These are phyloP conservation scores for Ogataea nonfermentans DNA, from an alignment of 805 yeast genomes.

Conservation along the genomic window DNA sequence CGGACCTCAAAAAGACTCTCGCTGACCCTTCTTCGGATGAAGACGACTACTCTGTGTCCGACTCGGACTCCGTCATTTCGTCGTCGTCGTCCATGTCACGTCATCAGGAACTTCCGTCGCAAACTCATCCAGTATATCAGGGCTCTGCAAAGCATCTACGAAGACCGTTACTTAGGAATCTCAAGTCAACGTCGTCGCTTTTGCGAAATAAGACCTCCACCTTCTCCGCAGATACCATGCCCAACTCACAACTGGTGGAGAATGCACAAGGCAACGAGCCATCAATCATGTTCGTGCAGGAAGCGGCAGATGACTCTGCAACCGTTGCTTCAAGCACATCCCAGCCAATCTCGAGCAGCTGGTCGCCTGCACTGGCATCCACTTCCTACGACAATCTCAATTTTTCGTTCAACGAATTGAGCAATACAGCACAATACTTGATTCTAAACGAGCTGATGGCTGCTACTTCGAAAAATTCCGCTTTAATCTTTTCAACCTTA, in stretches of 20 bases:
- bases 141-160: conserved; percentile 20
- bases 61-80: conserved; percentile 26
- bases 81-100: conserved; percentile 19
- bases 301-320: conserved; percentile 26
- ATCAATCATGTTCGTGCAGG: conserved; percentile 58
- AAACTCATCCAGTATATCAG: conserved; percentile 7
- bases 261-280: conserved; percentile 70
- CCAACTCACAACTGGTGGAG: conserved; percentile 63
- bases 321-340: neutral
- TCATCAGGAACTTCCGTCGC: neutral
- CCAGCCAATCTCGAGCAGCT: neutral
- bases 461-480: conserved; percentile 56
- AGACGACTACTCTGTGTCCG: conserved; percentile 24
- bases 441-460: conserved; percentile 85
- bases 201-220: conserved; percentile 18
- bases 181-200: conserved; percentile 23
- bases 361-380: conserved; percentile 7
- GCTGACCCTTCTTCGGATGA: conserved; percentile 28
- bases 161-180: conserved; percentile 22
- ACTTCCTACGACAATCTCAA: conserved; percentile 23
- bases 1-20: conserved; percentile 29
- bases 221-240: conserved; percentile 67
- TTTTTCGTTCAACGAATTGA: conserved; percentile 75
- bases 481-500: conserved; percentile 80
- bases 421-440: conserved; percentile 87